Evolutionary conservation across 2,329 filamentous ascomycete species (phyloP), one percentile per base, ranked within the genome.

Genomic region (Thyridium curvatum): DNA sequence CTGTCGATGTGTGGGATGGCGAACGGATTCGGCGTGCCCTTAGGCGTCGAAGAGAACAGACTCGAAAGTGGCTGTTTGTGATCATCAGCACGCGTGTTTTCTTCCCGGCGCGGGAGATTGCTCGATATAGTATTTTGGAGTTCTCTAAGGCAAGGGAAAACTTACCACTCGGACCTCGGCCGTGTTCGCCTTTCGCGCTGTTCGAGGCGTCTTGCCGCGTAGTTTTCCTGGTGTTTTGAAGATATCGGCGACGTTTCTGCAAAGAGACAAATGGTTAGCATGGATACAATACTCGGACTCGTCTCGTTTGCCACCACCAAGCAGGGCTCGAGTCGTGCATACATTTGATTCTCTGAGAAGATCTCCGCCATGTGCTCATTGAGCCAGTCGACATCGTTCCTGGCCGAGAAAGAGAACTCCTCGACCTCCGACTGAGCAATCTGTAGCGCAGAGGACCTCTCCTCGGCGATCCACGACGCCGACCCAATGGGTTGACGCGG

Each of bases 351-450:
- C 52, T 84, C 81, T 53, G 82, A 84, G 59, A 97, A 94, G 54
- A 98, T 87, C 46, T 94, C 88, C 36, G 80, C 79, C 91, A 98
- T 96, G 61, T 98, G 93, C 66, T 97, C 93, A 56, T 98, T 97
- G 52, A 98, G 71, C 93, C 93, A 98, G 59, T 97, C 90, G 55
- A 97, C 70, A 61, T 98, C 93, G 64, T 97, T 94, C 42, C 86
- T 80, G 45, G 87, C 90, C 21, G 89, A 88, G 65, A 86, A 97
- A 32, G 86, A 79, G 56, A 97, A 94, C 65, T 98, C 94, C 50
- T 97, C 91, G 39, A 86, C 77, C 61, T 97, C 93, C 40, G 88
- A 77, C 34, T 84, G 74, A 13, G 85, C 76, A 46, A 96, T 81
- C 48, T 86, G 77, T 39, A 80, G 68, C 12, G 87, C 82, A 53